These are phyloP conservation scores for Davidsoniella virescens DNA, from an alignment of 2,329 filamentous ascomycete species.

Conservation along the genomic window DNA sequence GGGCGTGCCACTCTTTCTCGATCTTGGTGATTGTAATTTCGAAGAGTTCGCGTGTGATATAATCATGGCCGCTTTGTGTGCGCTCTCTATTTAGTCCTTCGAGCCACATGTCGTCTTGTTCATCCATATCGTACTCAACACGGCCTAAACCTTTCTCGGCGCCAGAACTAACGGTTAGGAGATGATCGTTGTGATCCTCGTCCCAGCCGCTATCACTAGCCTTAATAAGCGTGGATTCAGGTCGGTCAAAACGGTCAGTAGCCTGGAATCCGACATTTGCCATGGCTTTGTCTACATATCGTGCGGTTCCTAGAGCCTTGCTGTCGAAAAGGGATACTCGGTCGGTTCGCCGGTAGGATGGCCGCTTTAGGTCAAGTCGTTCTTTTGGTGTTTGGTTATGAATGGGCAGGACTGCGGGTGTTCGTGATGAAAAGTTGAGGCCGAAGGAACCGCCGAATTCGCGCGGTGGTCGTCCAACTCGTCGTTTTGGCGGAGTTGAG, in stretches of 20 bases:
- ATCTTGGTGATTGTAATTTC: conserved; percentile 98
- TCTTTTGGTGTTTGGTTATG: conserved; percentile 69
- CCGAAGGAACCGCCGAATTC: conserved; percentile 33
- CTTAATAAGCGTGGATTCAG: conserved; percentile 55
- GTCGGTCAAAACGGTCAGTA: conserved; percentile 72
- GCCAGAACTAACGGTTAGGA: conserved; percentile 18
- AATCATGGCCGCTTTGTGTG: conserved; percentile 55
- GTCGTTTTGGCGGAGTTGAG: conserved; percentile 26
- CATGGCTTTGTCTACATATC: conserved; percentile 94
- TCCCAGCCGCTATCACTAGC: conserved; percentile 42
- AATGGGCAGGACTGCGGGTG: conserved; percentile 54
- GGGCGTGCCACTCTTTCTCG: conserved; percentile 92
- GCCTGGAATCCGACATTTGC: conserved; percentile 92
- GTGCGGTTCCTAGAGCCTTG: conserved; percentile 66
- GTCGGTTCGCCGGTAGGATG: conserved; percentile 60
- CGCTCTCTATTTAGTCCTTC: conserved; percentile 67
- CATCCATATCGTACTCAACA: conserved; percentile 99
- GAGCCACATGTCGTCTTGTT: conserved; percentile 95
- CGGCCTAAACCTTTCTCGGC: conserved; percentile 43
- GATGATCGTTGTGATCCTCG: conserved; percentile 27
- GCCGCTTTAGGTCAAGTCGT: conserved; percentile 59
- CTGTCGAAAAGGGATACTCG: conserved; percentile 71
- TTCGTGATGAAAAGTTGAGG: conserved; percentile 30
- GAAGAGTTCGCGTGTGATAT: conserved; percentile 84
- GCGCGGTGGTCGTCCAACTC: conserved; percentile 30